Evolutionary conservation across 2,329 filamentous ascomycete genomes (phyloP).

Genomic region (Penicillium crustosum): DNA sequence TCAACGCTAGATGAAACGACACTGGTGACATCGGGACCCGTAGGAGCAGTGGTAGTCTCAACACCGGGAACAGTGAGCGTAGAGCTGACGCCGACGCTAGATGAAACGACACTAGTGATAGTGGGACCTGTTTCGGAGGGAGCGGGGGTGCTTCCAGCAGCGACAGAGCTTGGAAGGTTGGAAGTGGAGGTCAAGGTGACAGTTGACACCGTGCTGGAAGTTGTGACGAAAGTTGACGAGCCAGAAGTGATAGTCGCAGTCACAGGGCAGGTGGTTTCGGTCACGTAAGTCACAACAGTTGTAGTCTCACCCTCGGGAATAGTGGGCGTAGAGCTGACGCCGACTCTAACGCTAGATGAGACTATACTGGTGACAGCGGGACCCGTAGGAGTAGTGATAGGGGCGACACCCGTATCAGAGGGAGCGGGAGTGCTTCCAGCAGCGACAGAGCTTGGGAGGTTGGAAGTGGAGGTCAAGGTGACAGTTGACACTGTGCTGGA

Average conservation of each 20-base stretch:
- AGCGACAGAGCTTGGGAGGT: slow-evolving; percentile 8
- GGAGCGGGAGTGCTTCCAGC: slow-evolving; percentile 15
- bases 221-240: slow-evolving; percentile 51
- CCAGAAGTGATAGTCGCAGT: slow-evolving; percentile 43
- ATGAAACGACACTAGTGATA: background rate
- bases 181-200: slow-evolving; percentile 19
- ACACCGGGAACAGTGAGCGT: slow-evolving; percentile 11
- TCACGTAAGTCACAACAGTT: slow-evolving; percentile 30
- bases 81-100: slow-evolving; percentile 15
- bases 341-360: slow-evolving; percentile 3
- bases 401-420: slow-evolving; percentile 29
- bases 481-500: slow-evolving; percentile 59
- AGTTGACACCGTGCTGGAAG: slow-evolving; percentile 60
- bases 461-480: slow-evolving; percentile 14
- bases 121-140: slow-evolving; percentile 25
- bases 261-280: slow-evolving; percentile 35
- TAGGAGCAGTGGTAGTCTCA: slow-evolving; percentile 28
- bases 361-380: slow-evolving; percentile 4
- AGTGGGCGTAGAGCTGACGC: slow-evolving; percentile 13
- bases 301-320: slow-evolving; percentile 9
- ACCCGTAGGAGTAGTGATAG: slow-evolving; percentile 32
- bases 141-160: slow-evolving; percentile 3
- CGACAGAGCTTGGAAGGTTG: slow-evolving; percentile 7
- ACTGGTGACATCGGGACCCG: slow-evolving; percentile 18
- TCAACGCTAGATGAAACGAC: slow-evolving; percentile 1